Evolutionary conservation across 192 early-diverging fungal genomes (phyloP).

Genomic region (Umbelopsis ramanniana): DNA sequence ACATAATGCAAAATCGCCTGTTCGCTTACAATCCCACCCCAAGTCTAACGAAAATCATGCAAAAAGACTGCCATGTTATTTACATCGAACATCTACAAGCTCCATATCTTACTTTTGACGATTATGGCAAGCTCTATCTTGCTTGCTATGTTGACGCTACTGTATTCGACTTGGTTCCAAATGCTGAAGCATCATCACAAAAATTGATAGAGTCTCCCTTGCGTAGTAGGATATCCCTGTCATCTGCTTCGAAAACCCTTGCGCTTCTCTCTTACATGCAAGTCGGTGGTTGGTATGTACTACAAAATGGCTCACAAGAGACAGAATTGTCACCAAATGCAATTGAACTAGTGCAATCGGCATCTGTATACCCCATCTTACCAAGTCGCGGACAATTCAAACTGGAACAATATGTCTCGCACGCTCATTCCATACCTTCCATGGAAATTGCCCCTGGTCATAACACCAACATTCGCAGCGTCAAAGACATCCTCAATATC

Average conservation of each 20-base stretch:
- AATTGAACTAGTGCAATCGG: background rate
- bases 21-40: background rate
- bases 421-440: background rate
- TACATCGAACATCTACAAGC: background rate
- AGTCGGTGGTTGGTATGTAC: background rate
- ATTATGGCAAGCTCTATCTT: conserved; percentile 2
- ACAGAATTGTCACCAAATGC: no score
- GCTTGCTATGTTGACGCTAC: background rate
- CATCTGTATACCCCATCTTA: conserved; percentile 11
- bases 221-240: background rate
- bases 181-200: background rate
- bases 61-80: background rate
- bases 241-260: background rate
- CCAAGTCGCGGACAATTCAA: background rate
- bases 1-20: background rate
- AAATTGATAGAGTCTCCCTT: background rate
- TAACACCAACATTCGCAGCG: background rate
- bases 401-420: background rate
- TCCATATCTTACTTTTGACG: background rate
- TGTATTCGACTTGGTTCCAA: background rate
- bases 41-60: background rate
- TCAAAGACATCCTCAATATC: conserved; percentile 6
- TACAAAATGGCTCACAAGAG: background rate
- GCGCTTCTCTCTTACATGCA: background rate
- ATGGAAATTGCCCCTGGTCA: background rate